These are phyloP conservation scores for Chiua sp. DNA, from an alignment of 1,284 basidiomycete species.

Conservation along the genomic window DNA sequence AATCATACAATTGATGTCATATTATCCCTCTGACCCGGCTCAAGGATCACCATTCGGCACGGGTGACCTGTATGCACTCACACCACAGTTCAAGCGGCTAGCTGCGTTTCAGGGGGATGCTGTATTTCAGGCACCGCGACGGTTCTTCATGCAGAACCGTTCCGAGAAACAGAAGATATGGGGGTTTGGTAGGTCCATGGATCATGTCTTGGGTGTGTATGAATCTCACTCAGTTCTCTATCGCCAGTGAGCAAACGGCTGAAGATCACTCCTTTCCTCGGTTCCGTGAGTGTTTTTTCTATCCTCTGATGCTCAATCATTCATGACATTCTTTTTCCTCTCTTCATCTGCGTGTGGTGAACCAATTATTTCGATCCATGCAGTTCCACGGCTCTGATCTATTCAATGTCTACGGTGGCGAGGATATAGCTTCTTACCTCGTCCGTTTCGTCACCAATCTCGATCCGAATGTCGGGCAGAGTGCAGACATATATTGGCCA, in stretches of 20 bases:
- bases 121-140: too few relatives aligned
- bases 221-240: neutral
- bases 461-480: too few relatives aligned
- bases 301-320: too few relatives aligned
- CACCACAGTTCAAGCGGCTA: too few relatives aligned
- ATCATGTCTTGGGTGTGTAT: neutral
- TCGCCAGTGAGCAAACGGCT: constrained; percentile 49
- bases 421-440: constrained; percentile 47
- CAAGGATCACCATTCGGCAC: too few relatives aligned
- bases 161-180: constrained; percentile 51
- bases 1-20: constrained; percentile 38
- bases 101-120: too few relatives aligned
- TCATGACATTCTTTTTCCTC: too few relatives aligned
- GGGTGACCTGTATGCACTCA: too few relatives aligned
- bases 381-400: constrained; percentile 48
- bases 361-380: neutral
- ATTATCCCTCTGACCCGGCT: constrained; percentile 26
- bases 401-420: constrained; percentile 41
- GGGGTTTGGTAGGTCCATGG: constrained; percentile 47
- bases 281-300: constrained; percentile 41
- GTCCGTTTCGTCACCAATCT: neutral
- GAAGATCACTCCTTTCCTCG: constrained; percentile 47
- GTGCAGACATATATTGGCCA: too few relatives aligned
- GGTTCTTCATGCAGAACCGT: too few relatives aligned
- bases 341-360: neutral